These are phyloP conservation scores for Choanephora cucurbitarum DNA, from an alignment of 371 early-diverging fungal species.

Conservation along the genomic window DNA sequence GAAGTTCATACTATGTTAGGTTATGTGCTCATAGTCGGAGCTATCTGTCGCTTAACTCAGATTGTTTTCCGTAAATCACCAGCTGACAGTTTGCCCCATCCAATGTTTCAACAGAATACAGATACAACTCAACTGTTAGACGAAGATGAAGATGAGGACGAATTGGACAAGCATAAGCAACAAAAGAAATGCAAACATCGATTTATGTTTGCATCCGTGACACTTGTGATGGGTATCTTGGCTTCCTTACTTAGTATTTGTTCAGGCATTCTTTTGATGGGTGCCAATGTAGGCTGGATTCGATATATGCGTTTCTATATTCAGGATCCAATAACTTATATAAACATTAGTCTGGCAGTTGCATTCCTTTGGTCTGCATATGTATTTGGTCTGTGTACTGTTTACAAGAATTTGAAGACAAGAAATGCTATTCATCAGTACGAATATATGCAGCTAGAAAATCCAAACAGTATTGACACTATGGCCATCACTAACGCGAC, in stretches of 20 bases:
- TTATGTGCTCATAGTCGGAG: conserved; percentile 35
- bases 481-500: no score
- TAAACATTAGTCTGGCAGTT: conserved; percentile 36
- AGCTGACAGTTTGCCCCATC: conserved; percentile 39
- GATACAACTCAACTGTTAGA: conserved; percentile 4
- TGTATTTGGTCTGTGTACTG: conserved; percentile 60
- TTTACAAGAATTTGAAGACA: conserved; percentile 47
- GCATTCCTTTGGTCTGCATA: conserved; percentile 45
- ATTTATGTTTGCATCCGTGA: conserved; percentile 39
- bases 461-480: no score
- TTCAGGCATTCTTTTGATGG: conserved; percentile 41
- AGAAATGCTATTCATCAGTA: conserved; percentile 50
- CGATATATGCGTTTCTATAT: conserved; percentile 36
- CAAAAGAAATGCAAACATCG: conserved; percentile 32
- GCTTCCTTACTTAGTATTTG: conserved; percentile 33
- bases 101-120: conserved; percentile 26
- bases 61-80: conserved; percentile 48
- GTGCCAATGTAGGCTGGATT: conserved; percentile 42
- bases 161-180: conserved; percentile 1
- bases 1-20: conserved; percentile 42
- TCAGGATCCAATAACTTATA: conserved; percentile 35
- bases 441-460: conserved; percentile 32
- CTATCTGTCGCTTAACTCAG: conserved; percentile 35
- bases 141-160: conserved; percentile 24
- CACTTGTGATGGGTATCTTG: conserved; percentile 34